phyloP scores from a whole-genome alignment of 176 grass and related monocot genomes.

The Oryza officinalis region DNA sequence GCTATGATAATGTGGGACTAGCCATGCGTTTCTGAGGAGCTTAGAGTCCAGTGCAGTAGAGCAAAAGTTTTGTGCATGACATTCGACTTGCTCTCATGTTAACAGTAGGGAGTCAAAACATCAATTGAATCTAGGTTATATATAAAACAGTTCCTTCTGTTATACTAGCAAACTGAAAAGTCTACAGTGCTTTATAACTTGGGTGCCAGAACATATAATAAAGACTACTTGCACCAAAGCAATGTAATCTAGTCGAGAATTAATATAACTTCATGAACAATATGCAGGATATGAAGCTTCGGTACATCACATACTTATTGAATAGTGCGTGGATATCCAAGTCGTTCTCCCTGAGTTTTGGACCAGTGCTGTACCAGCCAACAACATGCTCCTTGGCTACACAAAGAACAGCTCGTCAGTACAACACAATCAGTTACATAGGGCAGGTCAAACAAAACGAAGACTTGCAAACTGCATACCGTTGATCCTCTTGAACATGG shows the following conservation, averaged over 20 bases:
- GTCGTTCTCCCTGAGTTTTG: constrained; percentile 97
- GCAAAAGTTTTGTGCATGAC: not conserved
- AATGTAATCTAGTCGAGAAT: not conserved
- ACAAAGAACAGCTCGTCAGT: constrained; percentile 22
- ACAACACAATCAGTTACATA: not conserved
- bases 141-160: not conserved
- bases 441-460: not conserved
- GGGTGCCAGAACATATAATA: not conserved
- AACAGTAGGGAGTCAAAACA: not conserved
- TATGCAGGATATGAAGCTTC: not conserved
- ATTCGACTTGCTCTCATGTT: not conserved
- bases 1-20: not conserved
- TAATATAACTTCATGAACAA: not conserved
- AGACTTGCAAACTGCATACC: constrained; percentile 46
- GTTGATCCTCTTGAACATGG: constrained; percentile 99
- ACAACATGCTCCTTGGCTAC: constrained; percentile 98
- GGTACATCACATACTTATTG: constrained; percentile 61
- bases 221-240: not conserved
- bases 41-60: not conserved
- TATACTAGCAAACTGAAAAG: not conserved
- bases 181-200: not conserved
- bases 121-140: constrained; percentile 3
- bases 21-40: not conserved
- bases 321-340: constrained; percentile 90
- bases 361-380: constrained; percentile 98